Evolutionary conservation across 345 rosid genomes (phyloP).

Genomic region (Eucalyptus leucophloia): DNA sequence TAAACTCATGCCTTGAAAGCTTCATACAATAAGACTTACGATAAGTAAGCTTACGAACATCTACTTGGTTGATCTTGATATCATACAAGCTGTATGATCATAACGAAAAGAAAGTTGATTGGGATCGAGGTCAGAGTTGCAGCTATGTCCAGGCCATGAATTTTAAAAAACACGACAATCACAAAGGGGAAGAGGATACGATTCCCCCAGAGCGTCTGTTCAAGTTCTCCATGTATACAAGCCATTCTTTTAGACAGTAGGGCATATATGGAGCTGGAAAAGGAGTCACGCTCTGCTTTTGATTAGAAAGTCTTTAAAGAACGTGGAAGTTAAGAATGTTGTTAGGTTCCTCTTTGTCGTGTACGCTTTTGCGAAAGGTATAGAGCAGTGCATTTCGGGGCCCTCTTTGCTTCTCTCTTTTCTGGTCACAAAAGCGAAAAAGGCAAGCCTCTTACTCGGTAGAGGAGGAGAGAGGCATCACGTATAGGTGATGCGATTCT

Average conservation of each 20-base stretch:
- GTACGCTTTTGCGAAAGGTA: background rate
- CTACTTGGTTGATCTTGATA: rapidly evolving
- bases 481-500: background rate
- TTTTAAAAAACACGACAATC: background rate
- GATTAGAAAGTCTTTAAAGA: background rate
- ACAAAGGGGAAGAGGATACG: background rate
- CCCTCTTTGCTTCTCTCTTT: background rate
- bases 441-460: background rate
- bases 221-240: background rate
- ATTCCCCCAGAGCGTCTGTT: background rate
- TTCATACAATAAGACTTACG: too few species aligned
- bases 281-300: background rate
- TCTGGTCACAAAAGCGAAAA: background rate
- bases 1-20: background rate
- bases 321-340: background rate
- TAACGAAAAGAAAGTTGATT: background rate
- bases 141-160: too few species aligned
- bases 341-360: background rate
- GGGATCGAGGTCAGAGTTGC: background rate
- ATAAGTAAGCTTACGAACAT: too few species aligned
- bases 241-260: background rate
- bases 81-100: background rate
- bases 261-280: background rate
- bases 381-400: background rate
- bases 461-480: background rate